Evolutionary conservation across 176 grass and related monocot species (phyloP).

Genomic region (Rhynchospora breviuscula): DNA sequence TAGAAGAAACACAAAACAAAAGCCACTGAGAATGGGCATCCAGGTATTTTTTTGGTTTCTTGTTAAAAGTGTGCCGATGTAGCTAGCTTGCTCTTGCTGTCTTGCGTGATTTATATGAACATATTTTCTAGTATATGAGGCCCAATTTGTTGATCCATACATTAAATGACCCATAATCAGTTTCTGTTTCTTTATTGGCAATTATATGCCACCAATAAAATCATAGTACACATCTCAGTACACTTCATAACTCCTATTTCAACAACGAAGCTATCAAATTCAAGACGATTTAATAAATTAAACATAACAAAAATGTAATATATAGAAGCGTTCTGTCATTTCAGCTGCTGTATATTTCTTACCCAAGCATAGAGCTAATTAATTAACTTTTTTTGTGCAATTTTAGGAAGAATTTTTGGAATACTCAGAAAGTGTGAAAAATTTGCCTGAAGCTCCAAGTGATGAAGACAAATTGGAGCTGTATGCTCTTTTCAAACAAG

Average conservation of each 20-base stretch:
- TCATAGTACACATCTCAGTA: neutral
- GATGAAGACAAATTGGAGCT: constrained; percentile 63
- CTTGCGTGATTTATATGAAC: neutral
- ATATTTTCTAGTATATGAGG: neutral
- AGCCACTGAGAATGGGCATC: neutral
- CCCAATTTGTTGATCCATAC: neutral
- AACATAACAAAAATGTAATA: neutral
- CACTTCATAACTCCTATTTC: neutral
- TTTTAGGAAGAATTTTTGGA: constrained; percentile 19
- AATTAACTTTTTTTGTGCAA: neutral
- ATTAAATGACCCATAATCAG: neutral
- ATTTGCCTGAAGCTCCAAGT: neutral
- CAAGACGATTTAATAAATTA: neutral
- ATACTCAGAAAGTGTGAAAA: neutral
- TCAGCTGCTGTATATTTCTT: neutral
- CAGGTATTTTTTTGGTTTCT: neutral
- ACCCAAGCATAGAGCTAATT: neutral
- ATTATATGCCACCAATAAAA: neutral
- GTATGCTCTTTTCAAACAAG: constrained; percentile 82
- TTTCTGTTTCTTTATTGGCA: neutral
- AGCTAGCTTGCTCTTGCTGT: no score
- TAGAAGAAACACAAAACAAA: neutral
- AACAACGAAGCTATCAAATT: no score
- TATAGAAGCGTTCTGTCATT: neutral
- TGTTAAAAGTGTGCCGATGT: no score